A percentile compares a stretch with the other conserved stretches of the same genome.
Evolutionary conservation across 208 protist species (phyloP).

Genomic region (Naegleria lovaniensis): DNA sequence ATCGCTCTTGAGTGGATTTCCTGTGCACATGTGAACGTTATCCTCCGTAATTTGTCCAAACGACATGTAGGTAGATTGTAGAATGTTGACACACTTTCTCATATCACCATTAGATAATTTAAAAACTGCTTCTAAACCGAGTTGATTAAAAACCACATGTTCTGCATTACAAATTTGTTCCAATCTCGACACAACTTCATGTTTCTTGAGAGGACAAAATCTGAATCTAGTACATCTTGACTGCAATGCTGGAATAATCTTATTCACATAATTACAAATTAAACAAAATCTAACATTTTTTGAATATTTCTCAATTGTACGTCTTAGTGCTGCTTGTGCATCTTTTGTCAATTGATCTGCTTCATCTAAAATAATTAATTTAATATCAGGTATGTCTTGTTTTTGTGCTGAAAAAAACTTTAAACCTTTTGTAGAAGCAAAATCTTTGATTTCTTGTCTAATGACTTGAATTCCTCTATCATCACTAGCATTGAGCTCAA

Average conservation of each 20-base stretch:
- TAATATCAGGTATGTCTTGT: constrained; percentile 56
- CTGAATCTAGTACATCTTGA: constrained; percentile 97
- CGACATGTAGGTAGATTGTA: constrained; percentile 79
- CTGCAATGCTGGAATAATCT: constrained; percentile 86
- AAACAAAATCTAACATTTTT: constrained; percentile 95
- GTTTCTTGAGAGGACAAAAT: constrained; percentile 83
- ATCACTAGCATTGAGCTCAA: constrained; percentile 98
- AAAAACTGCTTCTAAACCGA: constrained; percentile 81
- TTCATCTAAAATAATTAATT: constrained; percentile 98
- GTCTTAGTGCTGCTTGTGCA: constrained; percentile 93
- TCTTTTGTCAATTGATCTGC: constrained; percentile 96
- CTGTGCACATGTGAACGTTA: constrained; percentile 60
- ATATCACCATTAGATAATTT: constrained; percentile 89
- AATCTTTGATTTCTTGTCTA: constrained; percentile 92
- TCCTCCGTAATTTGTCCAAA: constrained; percentile 44
- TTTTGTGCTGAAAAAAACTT: constrained; percentile 70
- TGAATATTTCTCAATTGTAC: constrained; percentile 94
- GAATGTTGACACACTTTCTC: constrained; percentile 90
- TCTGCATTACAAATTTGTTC: constrained; percentile 71
- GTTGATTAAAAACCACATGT: constrained; percentile 61
- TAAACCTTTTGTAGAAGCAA: constrained; percentile 79
- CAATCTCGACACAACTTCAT: constrained; percentile 70
- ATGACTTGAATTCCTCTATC: constrained; percentile 97
- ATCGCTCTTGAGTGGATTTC: constrained; percentile 53
- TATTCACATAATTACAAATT: constrained; percentile 97